Conservation (phyloP, 2,329 filamentous ascomycete genomes). For the Ilyonectria robusta region DNA sequence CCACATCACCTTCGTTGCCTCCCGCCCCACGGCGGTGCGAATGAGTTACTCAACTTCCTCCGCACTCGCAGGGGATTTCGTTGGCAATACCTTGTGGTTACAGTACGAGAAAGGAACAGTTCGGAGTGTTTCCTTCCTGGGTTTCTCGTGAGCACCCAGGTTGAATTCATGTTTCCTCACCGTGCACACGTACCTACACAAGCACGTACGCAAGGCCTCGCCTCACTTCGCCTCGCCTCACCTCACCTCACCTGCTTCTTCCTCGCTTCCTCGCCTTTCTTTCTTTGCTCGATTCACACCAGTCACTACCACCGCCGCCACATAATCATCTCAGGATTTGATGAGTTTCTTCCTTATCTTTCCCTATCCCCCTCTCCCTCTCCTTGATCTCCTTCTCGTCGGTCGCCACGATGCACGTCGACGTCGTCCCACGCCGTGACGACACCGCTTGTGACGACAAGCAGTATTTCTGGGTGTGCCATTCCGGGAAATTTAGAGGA, state of each 20-base stretch:
- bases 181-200: not conserved
- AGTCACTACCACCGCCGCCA: not conserved
- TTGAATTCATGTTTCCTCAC: not conserved
- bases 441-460: slow-evolving; percentile 48
- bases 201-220: not conserved
- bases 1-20: not conserved
- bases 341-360: not conserved
- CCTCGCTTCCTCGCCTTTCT: not conserved
- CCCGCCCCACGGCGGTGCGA: not conserved
- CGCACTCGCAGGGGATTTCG: not conserved
- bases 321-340: not conserved
- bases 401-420: slow-evolving; percentile 31
- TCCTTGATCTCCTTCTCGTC: not conserved
- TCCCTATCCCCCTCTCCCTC: not conserved
- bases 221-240: not conserved
- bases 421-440: slow-evolving; percentile 22
- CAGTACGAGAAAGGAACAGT: not conserved
- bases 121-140: not conserved
- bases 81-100: not conserved
- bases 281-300: not conserved
- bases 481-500: slow-evolving; percentile 54
- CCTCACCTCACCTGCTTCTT: not conserved
- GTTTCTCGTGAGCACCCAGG: not conserved
- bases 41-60: not conserved
- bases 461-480: slow-evolving; percentile 56